phyloP scores from a whole-genome alignment of 306 rosid genomes.

The Trichosanthes cucumerina region DNA sequence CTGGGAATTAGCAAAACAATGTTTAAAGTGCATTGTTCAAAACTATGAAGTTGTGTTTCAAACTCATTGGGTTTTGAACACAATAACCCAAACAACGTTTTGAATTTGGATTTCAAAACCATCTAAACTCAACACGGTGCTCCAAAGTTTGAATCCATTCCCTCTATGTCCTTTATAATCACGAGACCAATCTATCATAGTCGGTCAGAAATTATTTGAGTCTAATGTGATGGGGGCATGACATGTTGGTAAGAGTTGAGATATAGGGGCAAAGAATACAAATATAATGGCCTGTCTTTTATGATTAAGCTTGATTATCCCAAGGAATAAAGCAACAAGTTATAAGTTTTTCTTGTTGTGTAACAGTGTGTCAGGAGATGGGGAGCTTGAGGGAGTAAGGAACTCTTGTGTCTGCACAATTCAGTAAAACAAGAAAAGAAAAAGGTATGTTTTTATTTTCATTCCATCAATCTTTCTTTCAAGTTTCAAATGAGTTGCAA shows the following conservation, averaged over 20 bases:
- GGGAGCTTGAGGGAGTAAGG: slow-evolving; percentile 28
- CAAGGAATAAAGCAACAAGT: not conserved
- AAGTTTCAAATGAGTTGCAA: not conserved
- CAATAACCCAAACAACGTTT: too few relatives aligned
- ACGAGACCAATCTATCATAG: too few relatives aligned
- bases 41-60: too few relatives aligned
- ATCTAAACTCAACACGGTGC: too few relatives aligned
- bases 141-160: too few relatives aligned
- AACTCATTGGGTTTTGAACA: too few relatives aligned
- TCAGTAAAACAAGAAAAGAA: slow-evolving; percentile 14
- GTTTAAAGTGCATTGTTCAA: too few relatives aligned
- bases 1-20: too few relatives aligned
- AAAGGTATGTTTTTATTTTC: not conserved
- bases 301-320: not conserved
- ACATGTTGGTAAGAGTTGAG: not conserved
- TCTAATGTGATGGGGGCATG: not conserved
- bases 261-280: not conserved
- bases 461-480: not conserved
- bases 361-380: slow-evolving; percentile 27
- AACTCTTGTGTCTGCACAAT: slow-evolving; percentile 32
- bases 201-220: not conserved
- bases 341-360: not conserved
- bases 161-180: too few relatives aligned
- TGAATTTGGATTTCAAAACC: too few relatives aligned
- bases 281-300: not conserved